Base-by-base conservation (phyloP, 1,139 yeast species). In the Yamadazyma songkhlaensis region DNA sequence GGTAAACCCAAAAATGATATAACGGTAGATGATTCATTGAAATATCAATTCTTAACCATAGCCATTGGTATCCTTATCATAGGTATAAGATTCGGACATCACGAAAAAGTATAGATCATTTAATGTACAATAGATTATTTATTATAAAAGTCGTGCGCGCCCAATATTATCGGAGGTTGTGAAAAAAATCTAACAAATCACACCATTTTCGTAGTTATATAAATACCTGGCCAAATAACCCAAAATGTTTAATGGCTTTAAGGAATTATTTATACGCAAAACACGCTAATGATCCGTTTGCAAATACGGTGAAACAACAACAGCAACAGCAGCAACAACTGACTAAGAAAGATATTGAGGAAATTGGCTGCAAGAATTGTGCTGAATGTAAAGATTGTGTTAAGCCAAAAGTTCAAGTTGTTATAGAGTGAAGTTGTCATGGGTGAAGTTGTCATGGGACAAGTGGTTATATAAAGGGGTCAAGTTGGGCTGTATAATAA, bases 231-330 rank as follows among this genome's bases (percentile, higher is more conserved):
- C 20, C 20, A 17, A 17, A 17, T 4, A 17, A 17, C 20, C 6
- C 20, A 17, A 17, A 17, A 17, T 17, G 20, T 4, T 17, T 2
- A 14, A 33, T 68, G 74, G 74, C 74, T 3, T 58, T 68, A 37
- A 62, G 73, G 52, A 65, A 68, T 46, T 68, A 68, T 43, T 43
- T 68, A 37, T 68, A 68, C 45, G 73, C 74, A 9, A 68, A 67
- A 42, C 73, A 68, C 46, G 53, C 50, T 36, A 21, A n/a, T 27
- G 62, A 63, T 47, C 42, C 42, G 23, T 47, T 48, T 37, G 44
- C 50, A 9, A 9, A 34, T 14, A 25, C 41, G 9, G 33, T 46
- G 14, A 38, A 38, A 36, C 41, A 43, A 21, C 40, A 46, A 30
- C 24, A 29, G 15, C 34, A 31, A 4, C 32, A 30, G 11, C 29